Percentiles rank a stretch among this genome's conserved stretches.
Evolutionary conservation across 1,284 basidiomycete species (phyloP).

Genomic region (Rugiboletus extremiorientalis): DNA sequence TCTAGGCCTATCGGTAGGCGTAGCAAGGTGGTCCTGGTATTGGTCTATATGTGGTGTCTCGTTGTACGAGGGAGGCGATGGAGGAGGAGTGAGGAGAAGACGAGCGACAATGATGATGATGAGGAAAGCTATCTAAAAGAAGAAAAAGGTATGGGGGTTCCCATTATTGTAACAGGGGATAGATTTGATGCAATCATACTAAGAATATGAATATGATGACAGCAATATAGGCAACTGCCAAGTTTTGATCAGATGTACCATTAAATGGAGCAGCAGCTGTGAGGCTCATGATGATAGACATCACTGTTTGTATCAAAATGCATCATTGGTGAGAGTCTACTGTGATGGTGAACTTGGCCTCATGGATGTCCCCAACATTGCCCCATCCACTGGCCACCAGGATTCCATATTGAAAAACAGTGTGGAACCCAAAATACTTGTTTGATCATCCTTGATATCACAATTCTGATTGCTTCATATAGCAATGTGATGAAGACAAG

Average conservation of each 20-base stretch:
- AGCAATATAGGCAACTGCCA: slow-evolving; percentile 67
- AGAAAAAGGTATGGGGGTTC: too few species aligned
- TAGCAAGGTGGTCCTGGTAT: too few species aligned
- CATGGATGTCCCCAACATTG: slow-evolving; percentile 69
- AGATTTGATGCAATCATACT: slow-evolving; percentile 28
- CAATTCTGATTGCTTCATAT: slow-evolving; percentile 54
- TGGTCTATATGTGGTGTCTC: too few species aligned
- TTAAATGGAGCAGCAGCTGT: slow-evolving; percentile 54
- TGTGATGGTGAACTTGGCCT: slow-evolving; percentile 32
- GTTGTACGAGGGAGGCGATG: too few species aligned
- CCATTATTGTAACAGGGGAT: too few species aligned
- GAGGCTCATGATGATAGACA: slow-evolving; percentile 58
- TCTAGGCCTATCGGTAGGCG: too few species aligned
- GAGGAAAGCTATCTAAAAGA: too few species aligned
- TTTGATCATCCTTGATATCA: slow-evolving; percentile 56
- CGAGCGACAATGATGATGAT: too few species aligned
- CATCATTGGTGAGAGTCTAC: not conserved
- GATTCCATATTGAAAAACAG: slow-evolving; percentile 69
- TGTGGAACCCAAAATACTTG: slow-evolving; percentile 78
- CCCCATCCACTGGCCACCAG: slow-evolving; percentile 63
- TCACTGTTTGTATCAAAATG: slow-evolving; percentile 43
- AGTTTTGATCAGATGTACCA: slow-evolving; percentile 46
- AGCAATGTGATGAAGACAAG: slow-evolving; percentile 52
- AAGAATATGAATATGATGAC: slow-evolving; percentile 45
- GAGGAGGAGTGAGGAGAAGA: too few species aligned